Conservation (phyloP, 768 basidiomycete genomes). For the Boletus rubroflammeus region DNA sequence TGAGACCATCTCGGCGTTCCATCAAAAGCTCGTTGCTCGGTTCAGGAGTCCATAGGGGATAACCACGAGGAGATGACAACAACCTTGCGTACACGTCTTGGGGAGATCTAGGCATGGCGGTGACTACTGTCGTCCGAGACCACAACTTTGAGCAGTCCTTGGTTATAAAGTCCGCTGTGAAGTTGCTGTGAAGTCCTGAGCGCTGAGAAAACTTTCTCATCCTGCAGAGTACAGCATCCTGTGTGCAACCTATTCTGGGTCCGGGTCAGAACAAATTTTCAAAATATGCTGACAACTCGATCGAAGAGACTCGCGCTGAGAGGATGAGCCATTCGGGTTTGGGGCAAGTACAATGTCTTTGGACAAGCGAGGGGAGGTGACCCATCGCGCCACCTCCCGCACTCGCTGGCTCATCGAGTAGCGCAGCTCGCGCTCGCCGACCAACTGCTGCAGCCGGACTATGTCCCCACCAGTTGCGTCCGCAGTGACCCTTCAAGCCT, state of each 20-base stretch:
- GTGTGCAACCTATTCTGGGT: neutral
- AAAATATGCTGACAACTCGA: neutral
- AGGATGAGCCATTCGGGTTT: neutral
- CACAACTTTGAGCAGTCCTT: neutral
- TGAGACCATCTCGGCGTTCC: slow-evolving; percentile 25
- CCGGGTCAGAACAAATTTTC: neutral
- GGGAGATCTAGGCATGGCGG: slow-evolving; percentile 1
- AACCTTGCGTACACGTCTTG: slow-evolving; percentile 12
- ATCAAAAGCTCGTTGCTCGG: slow-evolving; percentile 22
- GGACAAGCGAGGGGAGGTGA: no score
- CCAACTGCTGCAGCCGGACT: no score
- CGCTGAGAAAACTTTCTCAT: neutral
- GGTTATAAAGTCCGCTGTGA: neutral
- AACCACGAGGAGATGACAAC: slow-evolving; percentile 20
- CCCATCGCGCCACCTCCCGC: no score
- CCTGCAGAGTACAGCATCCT: neutral
- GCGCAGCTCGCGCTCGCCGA: no score
- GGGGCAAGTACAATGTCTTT: no score
- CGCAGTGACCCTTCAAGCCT: no score
- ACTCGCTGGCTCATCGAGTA: no score
- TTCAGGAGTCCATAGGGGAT: slow-evolving; percentile 31
- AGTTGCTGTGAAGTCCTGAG: neutral
- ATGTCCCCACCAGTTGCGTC: no score
- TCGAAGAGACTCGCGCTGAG: neutral
- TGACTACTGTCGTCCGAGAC: neutral